Evolutionary conservation across 495 filamentous ascomycete genomes (phyloP), one percentile per base, ranked within the genome.

Genomic region (Penicillium fimorum): DNA sequence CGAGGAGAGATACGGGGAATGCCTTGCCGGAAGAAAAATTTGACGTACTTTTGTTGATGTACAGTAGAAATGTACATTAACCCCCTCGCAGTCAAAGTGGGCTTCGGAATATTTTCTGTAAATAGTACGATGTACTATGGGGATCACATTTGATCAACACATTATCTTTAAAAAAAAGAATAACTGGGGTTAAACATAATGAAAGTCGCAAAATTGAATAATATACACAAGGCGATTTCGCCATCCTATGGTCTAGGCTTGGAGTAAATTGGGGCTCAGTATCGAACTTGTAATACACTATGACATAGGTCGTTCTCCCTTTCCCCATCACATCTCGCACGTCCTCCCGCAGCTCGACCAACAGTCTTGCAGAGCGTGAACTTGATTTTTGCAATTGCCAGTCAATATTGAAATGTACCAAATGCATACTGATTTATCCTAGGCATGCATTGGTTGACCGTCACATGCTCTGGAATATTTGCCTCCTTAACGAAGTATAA

Each of bases 341-440:
- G 50, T 47, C 30, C 42, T 58, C 55, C 46, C 55, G 52, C 25
- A 37, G 32, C 56, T 47, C 43, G 41, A 50, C 55, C 58, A 61
- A 61, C 54, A 11, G 30, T 33, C 20, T 42, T 24, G 32, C 45
- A 37, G 45, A 51, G 10, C 59, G 33, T 40, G 24, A 20, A 52
- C 55, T 57, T 65, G 60, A 65, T 61, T 53, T 53, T 63, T 69
- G 66, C 66, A 67, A 57, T 60, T 58, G 50, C 55, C 25, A 44
- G 24, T 35, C 22, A 10, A 48, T 4, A 41, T 41, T 30, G 24
- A 29, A 57, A 57, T 57, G 22, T 35, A 7, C n/a, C 25, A 57
- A 37, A 24, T 24, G 42, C 52, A 27, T 37, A 38, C 15, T 29
- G 27, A 54, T 46, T 47, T 47, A 22, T 47, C 52, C 32, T 47